phyloP scores from a whole-genome alignment of 768 basidiomycete species.

The Rhizopogon sp. region DNA sequence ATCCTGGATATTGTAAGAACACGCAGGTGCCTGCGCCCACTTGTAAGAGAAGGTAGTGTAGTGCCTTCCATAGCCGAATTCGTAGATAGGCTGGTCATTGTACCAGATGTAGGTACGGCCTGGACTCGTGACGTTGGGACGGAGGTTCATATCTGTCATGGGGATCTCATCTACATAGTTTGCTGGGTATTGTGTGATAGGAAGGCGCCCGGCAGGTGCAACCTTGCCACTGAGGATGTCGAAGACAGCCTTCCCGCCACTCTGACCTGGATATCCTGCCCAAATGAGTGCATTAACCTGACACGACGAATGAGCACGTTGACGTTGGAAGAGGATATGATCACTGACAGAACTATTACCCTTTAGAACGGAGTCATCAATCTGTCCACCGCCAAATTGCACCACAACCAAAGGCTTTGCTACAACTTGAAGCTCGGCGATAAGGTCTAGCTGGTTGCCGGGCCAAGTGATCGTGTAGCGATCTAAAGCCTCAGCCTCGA shows the following conservation, averaged over 20 bases:
- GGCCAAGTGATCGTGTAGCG: conserved; percentile 49
- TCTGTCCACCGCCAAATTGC: conserved; percentile 55
- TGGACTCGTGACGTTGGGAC: conserved; percentile 42
- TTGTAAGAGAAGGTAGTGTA: conserved; percentile 44
- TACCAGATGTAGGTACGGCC: conserved; percentile 60
- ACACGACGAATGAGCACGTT: not conserved
- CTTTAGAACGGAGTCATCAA: conserved; percentile 45
- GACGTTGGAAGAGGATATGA: not conserved
- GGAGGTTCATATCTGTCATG: conserved; percentile 57
- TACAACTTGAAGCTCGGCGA: conserved; percentile 37
- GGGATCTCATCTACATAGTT: conserved; percentile 41
- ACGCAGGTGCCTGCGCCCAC: conserved; percentile 32
- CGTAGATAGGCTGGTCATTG: conserved; percentile 43
- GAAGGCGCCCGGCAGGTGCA: conserved; percentile 51
- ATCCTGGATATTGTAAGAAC: conserved; percentile 35
- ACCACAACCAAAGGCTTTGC: conserved; percentile 49
- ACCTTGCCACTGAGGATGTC: conserved; percentile 48
- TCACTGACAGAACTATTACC: conserved; percentile 33
- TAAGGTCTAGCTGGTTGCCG: conserved; percentile 47
- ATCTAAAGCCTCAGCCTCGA: conserved; percentile 46
- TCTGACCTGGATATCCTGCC: conserved; percentile 38
- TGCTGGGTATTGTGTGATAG: conserved; percentile 49
- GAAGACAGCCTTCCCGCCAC: conserved; percentile 46
- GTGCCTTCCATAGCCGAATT: conserved; percentile 51
- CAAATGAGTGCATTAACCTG: conserved; percentile 51